phyloP scores from a whole-genome alignment of 306 rosid genomes.

The Fragaria nilgerrensis region DNA sequence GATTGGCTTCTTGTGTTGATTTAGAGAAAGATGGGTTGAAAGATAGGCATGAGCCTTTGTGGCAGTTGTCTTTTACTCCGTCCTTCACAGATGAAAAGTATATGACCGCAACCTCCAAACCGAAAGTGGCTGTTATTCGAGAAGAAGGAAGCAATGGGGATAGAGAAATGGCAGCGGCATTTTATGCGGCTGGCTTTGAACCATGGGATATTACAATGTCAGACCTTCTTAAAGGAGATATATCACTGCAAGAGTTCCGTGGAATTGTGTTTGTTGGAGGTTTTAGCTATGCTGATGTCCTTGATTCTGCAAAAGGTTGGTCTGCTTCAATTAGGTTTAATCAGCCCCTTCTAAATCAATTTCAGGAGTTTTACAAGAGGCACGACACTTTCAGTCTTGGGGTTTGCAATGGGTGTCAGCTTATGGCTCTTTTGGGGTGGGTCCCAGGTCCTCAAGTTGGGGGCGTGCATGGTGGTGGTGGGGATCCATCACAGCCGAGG shows the following conservation, averaged over 20 bases:
- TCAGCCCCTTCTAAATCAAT: conserved; percentile 61
- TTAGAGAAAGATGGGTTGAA: conserved; percentile 76
- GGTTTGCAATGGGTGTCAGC: conserved; percentile 94
- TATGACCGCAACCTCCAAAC: conserved; percentile 51
- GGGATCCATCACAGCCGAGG: conserved; percentile 85
- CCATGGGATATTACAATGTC: conserved; percentile 93
- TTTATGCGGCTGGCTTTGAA: conserved; percentile 74
- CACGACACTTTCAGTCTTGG: conserved; percentile 89
- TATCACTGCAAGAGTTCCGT: conserved; percentile 59
- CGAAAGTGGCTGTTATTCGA: conserved; percentile 82
- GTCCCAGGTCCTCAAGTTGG: conserved; percentile 88
- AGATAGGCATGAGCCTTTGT: conserved; percentile 62
- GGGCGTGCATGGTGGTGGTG: conserved; percentile 76
- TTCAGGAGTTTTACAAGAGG: conserved; percentile 80
- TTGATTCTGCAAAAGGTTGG: conserved; percentile 96
- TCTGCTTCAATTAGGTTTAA: conserved; percentile 77
- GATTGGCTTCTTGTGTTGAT: conserved; percentile 77
- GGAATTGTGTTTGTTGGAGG: conserved; percentile 89
- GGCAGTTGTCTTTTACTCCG: conserved; percentile 72
- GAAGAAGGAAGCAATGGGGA: conserved; percentile 99
- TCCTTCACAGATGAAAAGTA: conserved; percentile 59
- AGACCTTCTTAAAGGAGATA: conserved; percentile 66
- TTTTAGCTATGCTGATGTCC: conserved; percentile 92
- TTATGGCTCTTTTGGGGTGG: conserved; percentile 95
- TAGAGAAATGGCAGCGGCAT: conserved; percentile 92